Evolutionary conservation across 345 rosid genomes (phyloP).

Genomic region (Linum usitatissimum): DNA sequence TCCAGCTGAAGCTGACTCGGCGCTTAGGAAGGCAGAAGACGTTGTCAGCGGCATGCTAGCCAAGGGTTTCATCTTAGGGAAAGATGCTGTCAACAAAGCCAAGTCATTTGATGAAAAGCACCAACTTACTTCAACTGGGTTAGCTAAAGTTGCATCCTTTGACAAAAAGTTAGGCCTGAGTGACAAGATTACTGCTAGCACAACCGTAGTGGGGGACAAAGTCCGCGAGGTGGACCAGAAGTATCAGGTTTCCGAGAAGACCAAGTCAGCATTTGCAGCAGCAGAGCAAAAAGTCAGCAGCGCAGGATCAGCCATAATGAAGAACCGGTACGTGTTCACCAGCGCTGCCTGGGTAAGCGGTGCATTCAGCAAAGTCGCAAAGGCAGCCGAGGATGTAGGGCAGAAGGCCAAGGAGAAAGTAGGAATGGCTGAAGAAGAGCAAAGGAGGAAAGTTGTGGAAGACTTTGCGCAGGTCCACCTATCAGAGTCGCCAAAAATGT

Average conservation of each 20-base stretch:
- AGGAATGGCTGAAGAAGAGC: constrained; percentile 37
- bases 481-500: constrained; percentile 66
- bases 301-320: constrained; percentile 92
- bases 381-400: constrained; percentile 94
- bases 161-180: constrained; percentile 79
- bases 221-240: constrained; percentile 90
- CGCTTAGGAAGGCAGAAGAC: constrained; percentile 77
- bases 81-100: constrained; percentile 81
- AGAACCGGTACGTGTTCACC: constrained; percentile 68
- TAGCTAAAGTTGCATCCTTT: constrained; percentile 71
- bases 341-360: constrained; percentile 83
- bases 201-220: constrained; percentile 63
- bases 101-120: constrained; percentile 82
- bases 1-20: constrained; percentile 54
- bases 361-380: constrained; percentile 68
- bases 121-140: constrained; percentile 77
- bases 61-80: constrained; percentile 77
- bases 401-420: constrained; percentile 89
- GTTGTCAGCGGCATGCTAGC: constrained; percentile 88
- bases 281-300: constrained; percentile 79
- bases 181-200: constrained; percentile 70
- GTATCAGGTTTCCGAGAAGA: constrained; percentile 90
- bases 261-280: constrained; percentile 74
- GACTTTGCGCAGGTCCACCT: constrained; percentile 76
- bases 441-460: constrained; percentile 74